These are phyloP conservation scores for Fusarium multiceps DNA, from an alignment of 2,329 filamentous ascomycete genomes.

Conservation along the genomic window DNA sequence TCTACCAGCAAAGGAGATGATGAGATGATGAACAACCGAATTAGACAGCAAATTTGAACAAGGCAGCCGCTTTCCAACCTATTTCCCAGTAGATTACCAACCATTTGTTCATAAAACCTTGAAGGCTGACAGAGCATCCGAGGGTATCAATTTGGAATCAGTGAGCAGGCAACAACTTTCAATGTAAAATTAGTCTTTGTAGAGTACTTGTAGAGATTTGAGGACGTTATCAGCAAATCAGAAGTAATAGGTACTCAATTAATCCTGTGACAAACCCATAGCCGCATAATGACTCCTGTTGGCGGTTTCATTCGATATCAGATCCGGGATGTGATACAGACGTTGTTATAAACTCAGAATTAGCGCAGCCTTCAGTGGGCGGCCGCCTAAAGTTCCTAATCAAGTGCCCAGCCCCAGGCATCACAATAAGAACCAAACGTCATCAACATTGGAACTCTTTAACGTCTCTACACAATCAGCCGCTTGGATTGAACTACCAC, in stretches of 20 bases:
- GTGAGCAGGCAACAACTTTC: background rate
- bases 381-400: constrained; percentile 20
- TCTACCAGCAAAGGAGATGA: background rate
- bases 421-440: constrained; percentile 28
- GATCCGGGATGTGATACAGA: constrained; percentile 1
- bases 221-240: background rate
- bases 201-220: background rate
- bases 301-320: constrained; percentile 5
- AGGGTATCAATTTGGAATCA: background rate
- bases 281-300: background rate
- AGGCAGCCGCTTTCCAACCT: constrained; percentile 1
- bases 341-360: constrained; percentile 13
- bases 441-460: constrained; percentile 21
- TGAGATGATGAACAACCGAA: background rate
- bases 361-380: constrained; percentile 31
- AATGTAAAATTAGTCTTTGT: too few species aligned
- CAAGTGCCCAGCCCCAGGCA: constrained; percentile 32
- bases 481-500: constrained; percentile 6
- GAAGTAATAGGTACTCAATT: background rate
- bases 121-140: background rate
- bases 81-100: constrained; percentile 7
- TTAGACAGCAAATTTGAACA: background rate
- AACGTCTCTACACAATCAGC: background rate
- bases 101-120: background rate
- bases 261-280: background rate